Conservation (phyloP, 1,139 yeast species). For the Saccharomycopsis hybrid region DNA sequence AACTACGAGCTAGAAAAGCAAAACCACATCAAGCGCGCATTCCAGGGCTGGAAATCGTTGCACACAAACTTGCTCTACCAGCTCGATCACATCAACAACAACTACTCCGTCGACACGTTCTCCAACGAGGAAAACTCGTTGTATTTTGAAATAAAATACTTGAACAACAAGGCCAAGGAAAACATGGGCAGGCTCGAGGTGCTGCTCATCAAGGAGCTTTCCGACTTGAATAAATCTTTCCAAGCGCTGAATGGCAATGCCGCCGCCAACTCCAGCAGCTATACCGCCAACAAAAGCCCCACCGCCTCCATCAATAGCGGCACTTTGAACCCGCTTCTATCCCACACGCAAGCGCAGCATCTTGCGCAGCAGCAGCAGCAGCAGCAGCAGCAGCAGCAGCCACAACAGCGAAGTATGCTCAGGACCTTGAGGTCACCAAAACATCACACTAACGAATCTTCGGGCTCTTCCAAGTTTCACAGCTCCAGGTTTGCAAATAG, state of each 20-base stretch:
- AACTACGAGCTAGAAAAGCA: slow-evolving; percentile 54
- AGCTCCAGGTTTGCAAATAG: not conserved
- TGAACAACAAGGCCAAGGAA: slow-evolving; percentile 44
- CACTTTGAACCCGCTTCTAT: not conserved
- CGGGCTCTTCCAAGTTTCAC: slow-evolving; percentile 7
- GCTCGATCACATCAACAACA: slow-evolving; percentile 48
- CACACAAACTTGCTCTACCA: slow-evolving; percentile 55
- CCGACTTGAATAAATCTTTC: slow-evolving; percentile 6
- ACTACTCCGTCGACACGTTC: slow-evolving; percentile 26
- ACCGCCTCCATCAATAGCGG: too few species aligned
- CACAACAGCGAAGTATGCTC: slow-evolving; percentile 24
- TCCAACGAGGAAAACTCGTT: slow-evolving; percentile 39
- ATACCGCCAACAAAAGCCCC: too few species aligned
- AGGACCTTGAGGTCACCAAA: slow-evolving; percentile 27
- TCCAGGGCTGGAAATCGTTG: slow-evolving; percentile 66
- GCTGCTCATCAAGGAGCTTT: slow-evolving; percentile 11
- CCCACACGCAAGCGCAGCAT: too few species aligned
- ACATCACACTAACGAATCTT: not conserved
- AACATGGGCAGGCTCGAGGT: slow-evolving; percentile 18
- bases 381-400: slow-evolving; percentile 3
- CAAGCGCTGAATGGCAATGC: not conserved
- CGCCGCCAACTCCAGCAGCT: not conserved
- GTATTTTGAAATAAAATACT: slow-evolving; percentile 40
- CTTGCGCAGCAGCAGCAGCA: too few species aligned
- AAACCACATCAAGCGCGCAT: slow-evolving; percentile 43